Base-by-base conservation (phyloP, 2,329 filamentous ascomycete species). In the Alternaria viburni region DNA sequence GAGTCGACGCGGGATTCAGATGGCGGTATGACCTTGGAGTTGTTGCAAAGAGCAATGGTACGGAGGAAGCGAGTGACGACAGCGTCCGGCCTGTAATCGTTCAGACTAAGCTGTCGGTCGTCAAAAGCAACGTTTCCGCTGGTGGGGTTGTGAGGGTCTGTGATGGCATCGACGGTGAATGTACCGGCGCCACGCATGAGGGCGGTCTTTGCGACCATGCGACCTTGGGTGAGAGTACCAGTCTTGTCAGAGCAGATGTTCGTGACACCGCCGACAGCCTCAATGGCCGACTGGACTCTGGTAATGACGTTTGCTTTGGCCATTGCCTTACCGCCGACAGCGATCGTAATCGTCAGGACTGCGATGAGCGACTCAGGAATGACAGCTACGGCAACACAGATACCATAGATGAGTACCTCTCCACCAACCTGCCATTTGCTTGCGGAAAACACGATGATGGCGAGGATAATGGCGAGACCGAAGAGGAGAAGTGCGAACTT, bases 361-460 rank as follows among this genome's bases (percentile, higher is more conserved):
- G 89, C 90, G 32, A 90, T 87, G 46, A 91, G 80, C 41, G 86
- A 83, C 60, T 83, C 82, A 3, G 82, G 82, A 28, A 84, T 83
- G 41, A 84, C 81, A 8, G 81, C 81, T 12, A 84, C 81, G 15
- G 81, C 82, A 28, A 83, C 81, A 69, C 81, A 83, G 62, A 84
- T 83, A 62, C 81, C 82, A 58, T 84, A 84, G 66, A 84, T 83
- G 32, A 83, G 72, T 12, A 83, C 82, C 62, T 84, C 82, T 47
- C 81, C 77, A 28, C 73, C 73, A 26, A 81, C 67, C 21, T 80
- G 64, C 71, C 74, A 81, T 67, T 78, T 77, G 77, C 90, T 91
- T 57, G 89, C 87, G 7, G 83, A 89, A 49, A 91, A 84, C 43
- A 91, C 89, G 69, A 92, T 88, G 68, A 92, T 86, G 9, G 89